A percentile compares a stretch with the other conserved stretches of the same genome.
Evolutionary conservation across 2,329 filamentous ascomycete genomes (phyloP).

Genomic region (Fusarium concolor): DNA sequence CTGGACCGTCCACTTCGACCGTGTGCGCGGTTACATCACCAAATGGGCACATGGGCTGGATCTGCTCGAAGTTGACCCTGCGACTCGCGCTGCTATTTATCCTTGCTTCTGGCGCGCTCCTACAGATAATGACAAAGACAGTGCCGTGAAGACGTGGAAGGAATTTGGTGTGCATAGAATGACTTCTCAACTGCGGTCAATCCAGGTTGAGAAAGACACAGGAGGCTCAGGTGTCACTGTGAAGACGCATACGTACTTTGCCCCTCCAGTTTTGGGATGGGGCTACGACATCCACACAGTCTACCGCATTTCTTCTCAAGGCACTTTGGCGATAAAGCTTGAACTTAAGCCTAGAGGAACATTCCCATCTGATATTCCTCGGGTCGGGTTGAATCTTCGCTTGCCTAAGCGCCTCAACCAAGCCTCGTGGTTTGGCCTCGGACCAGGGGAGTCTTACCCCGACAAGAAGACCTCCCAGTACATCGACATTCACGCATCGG

Average conservation of each 20-base stretch:
- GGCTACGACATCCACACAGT: conserved; percentile 6
- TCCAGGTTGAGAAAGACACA: neutral
- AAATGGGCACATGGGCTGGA: conserved; percentile 6
- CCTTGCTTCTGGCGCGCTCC: conserved; percentile 23
- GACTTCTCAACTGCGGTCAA: conserved; percentile 13
- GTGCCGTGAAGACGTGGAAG: conserved; percentile 1
- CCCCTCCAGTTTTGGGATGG: conserved; percentile 18
- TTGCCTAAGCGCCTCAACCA: neutral
- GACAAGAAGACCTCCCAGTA: conserved; percentile 9
- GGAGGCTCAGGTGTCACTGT: neutral
- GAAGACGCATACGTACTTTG: neutral
- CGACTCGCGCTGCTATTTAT: neutral
- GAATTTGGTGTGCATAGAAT: conserved; percentile 15
- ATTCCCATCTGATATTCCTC: neutral
- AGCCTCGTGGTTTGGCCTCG: conserved; percentile 9
- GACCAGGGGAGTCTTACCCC: conserved; percentile 12
- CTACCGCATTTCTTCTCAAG: neutral
- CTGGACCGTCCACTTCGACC: conserved; percentile 1
- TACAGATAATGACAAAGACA: conserved; percentile 11
- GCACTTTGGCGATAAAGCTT: neutral
- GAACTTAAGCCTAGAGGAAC: neutral
- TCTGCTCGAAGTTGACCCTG: neutral
- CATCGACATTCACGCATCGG: neutral
- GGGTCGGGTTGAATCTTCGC: conserved; percentile 10
- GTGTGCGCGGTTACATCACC: conserved; percentile 5